Evolutionary conservation across 805 yeast genomes (phyloP), one percentile per base, ranked within the genome.

Genomic region (Metschnikowia vanudenii): DNA sequence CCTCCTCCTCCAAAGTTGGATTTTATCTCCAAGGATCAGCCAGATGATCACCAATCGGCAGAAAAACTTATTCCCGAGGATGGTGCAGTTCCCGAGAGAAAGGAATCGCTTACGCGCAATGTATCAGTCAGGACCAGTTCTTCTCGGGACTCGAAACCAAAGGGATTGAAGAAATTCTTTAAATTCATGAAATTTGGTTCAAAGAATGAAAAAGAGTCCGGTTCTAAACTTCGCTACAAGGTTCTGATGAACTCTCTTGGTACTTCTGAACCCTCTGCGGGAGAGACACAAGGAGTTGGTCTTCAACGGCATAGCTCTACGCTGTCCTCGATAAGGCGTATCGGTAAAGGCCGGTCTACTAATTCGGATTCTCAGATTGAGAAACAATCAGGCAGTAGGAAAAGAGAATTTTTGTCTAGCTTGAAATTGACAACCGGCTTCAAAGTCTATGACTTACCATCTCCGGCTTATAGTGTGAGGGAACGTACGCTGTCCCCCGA

Each of bases 391-490:
- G 33, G 41, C 3, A 31, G 20, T 11, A 42, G 30, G 13, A 46
- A 41, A 22, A 46, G 45, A 34, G 45, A 32, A 12, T 49, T 47
- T 37, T 24, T 41, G 34, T 24, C 40, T 5, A 45, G 36, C 18
- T 42, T 49, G 43, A 52, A 46, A 40, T 36, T 47, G 42, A 40
- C 46, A 18, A 45, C 55, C 4, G 45, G 42, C 22, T 41, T 31
- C 11, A 46, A 42, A 26, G 43, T 43, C 16, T 38, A 43, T 16
- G 53, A 49, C 19, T 19, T 46, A 10, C 53, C 53, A 3, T 39
- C 51, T n/a, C 53, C 53, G 11, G 47, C 42, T 10, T 49, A 49
- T 39, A 49, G 39, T 24, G 51, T 49, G 7, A 28, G 51, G 20
- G 51, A 46, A 17, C 32, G 37, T 11, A 9, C 47, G 6, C 19